Conservation (phyloP, 1,284 basidiomycete species). For the Takashimella koratensis region DNA sequence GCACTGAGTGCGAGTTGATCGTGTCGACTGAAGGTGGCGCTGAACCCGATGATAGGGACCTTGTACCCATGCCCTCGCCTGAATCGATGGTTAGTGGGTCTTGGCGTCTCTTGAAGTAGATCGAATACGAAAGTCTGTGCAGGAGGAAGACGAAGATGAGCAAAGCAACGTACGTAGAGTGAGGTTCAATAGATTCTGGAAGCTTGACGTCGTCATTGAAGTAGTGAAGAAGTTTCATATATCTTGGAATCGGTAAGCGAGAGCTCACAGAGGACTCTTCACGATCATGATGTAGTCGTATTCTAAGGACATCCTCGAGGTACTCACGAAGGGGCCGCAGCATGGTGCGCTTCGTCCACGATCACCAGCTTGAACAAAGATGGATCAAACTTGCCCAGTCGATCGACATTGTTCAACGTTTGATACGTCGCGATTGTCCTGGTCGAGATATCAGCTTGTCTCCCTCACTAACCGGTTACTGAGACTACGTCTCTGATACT, state of each 20-base stretch:
- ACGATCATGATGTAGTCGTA: not conserved
- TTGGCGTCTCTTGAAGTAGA: too few species aligned
- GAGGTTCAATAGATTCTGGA: slow-evolving; percentile 21
- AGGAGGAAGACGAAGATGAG: too few species aligned
- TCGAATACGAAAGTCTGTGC: too few species aligned
- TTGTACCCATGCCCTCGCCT: slow-evolving; percentile 20
- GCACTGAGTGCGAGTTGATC: slow-evolving; percentile 85
- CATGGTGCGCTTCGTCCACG: slow-evolving; percentile 93
- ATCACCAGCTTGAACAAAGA: slow-evolving; percentile 72
- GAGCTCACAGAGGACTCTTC: not conserved
- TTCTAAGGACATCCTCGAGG: not conserved
- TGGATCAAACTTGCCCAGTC: slow-evolving; percentile 78
- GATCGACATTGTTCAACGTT: slow-evolving; percentile 64
- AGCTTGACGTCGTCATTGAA: slow-evolving; percentile 38
- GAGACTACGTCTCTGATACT: too few species aligned
- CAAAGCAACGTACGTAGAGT: slow-evolving; percentile 15
- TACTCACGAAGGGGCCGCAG: slow-evolving; percentile 78
- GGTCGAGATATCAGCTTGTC: not conserved
- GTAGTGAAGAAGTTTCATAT: slow-evolving; percentile 40
- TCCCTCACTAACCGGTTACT: too few species aligned
- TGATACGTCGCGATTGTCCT: slow-evolving; percentile 93
- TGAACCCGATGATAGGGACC: slow-evolving; percentile 89
- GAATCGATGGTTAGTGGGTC: too few species aligned
- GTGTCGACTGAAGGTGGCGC: slow-evolving; percentile 88
- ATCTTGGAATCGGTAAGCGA: slow-evolving; percentile 14